Evolutionary conservation across 1,139 yeast species (phyloP).

Genomic region (Arxiozyma slooffiae): DNA sequence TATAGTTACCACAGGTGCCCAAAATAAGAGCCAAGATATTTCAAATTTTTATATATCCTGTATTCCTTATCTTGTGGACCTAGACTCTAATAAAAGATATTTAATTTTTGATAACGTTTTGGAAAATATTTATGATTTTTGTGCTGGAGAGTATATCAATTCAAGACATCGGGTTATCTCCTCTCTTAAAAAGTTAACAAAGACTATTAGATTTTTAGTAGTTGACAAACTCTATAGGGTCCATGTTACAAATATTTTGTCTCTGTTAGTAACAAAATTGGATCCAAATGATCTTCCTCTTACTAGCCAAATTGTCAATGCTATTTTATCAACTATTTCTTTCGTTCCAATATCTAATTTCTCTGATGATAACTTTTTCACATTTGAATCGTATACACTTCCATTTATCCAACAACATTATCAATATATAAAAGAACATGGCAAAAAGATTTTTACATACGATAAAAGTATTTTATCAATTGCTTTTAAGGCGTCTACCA

Average conservation of each 20-base stretch:
- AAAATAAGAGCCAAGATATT: constrained; percentile 55
- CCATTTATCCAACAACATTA: constrained; percentile 58
- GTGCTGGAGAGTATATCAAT: constrained; percentile 64
- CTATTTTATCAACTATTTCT: constrained; percentile 62
- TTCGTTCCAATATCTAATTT: constrained; percentile 61
- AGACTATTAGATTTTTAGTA: constrained; percentile 60
- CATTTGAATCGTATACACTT: constrained; percentile 43
- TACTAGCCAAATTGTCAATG: constrained; percentile 59
- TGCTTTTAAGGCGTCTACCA: constrained; percentile 66
- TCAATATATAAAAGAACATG: constrained; percentile 37
- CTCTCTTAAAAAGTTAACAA: constrained; percentile 60
- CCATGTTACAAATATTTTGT: constrained; percentile 67
- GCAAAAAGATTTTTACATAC: constrained; percentile 23
- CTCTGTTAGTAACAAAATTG: constrained; percentile 70
- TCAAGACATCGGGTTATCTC: constrained; percentile 75
- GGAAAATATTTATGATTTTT: constrained; percentile 72
- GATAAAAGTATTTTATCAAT: constrained; percentile 40
- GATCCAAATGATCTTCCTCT: constrained; percentile 82
- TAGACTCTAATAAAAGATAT: constrained; percentile 41
- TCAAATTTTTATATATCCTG: constrained; percentile 53
- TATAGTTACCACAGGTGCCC: constrained; percentile 59
- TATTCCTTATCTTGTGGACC: constrained; percentile 53
- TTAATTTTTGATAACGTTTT: constrained; percentile 55
- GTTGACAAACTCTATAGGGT: constrained; percentile 57
- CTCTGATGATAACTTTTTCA: constrained; percentile 35